Percentiles rank a stretch among this genome's conserved stretches.
Conservation (phyloP, 2,329 filamentous ascomycete species). For the Tolypocladium ovalisporum region DNA sequence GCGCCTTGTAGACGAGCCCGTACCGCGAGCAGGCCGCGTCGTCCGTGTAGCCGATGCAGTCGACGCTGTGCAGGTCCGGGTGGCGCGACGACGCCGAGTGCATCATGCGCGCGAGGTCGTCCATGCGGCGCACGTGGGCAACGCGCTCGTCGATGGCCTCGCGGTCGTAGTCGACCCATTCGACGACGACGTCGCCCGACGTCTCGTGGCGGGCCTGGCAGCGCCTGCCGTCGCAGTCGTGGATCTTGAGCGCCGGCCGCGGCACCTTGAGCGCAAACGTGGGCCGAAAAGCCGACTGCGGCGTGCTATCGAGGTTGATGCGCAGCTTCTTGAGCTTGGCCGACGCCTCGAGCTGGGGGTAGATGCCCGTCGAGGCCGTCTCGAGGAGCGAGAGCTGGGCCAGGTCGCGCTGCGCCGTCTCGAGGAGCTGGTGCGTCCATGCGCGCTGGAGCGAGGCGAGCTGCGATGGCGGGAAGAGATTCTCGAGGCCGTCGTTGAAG, state of each 20-base stretch:
- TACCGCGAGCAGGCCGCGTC: conserved; percentile 26
- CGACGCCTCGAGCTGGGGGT: conserved; percentile 29
- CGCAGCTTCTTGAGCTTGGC: conserved; percentile 33
- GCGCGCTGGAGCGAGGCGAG: conserved; percentile 30
- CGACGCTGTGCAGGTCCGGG: conserved; percentile 34
- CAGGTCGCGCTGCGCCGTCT: conserved; percentile 30
- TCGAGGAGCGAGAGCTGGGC: conserved; percentile 30
- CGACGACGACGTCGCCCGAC: conserved; percentile 26
- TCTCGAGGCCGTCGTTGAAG: conserved; percentile 36
- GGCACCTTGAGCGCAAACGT: conserved; percentile 30
- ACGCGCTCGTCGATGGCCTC: conserved; percentile 29
- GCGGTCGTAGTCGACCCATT: conserved; percentile 34
- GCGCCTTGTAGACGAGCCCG: conserved; percentile 31
- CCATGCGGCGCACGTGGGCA: conserved; percentile 30
- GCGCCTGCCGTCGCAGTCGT: conserved; percentile 8
- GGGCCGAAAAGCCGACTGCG: conserved; percentile 28
- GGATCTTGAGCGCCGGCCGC: conserved; percentile 17
- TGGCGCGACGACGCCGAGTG: conserved; percentile 31
- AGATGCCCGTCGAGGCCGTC: conserved; percentile 26
- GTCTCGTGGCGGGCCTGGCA: conserved; percentile 22
- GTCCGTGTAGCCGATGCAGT: conserved; percentile 36
- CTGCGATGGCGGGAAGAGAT: conserved; percentile 31
- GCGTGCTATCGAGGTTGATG: conserved; percentile 32
- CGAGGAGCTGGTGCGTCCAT: conserved; percentile 36
- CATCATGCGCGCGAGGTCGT: conserved; percentile 36